phyloP scores from a whole-genome alignment of 2,329 filamentous ascomycete species.

The Cytospora schulzeri region DNA sequence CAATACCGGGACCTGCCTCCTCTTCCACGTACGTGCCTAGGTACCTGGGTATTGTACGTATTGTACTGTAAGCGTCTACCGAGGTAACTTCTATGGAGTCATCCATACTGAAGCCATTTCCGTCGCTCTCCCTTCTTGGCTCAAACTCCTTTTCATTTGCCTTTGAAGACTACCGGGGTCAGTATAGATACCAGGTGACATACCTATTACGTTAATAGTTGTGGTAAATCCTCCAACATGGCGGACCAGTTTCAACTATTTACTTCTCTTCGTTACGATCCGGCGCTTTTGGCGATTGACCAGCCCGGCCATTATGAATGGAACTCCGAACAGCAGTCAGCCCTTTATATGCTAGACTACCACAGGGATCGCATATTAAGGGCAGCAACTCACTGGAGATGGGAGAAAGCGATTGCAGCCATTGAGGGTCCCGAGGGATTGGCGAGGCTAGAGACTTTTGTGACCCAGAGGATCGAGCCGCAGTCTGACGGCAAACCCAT shows the following conservation, averaged over 20 bases:
- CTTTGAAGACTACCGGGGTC: not conserved
- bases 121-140: not conserved
- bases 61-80: not conserved
- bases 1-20: too few species aligned
- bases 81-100: too few species aligned
- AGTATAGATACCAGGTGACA: not conserved
- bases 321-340: slow-evolving; percentile 56
- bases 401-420: slow-evolving; percentile 47
- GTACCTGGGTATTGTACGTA: not conserved
- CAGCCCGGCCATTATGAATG: slow-evolving; percentile 48
- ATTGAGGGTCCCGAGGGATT: slow-evolving; percentile 53
- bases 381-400: slow-evolving; percentile 59
- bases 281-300: slow-evolving; percentile 49
- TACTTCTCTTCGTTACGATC: slow-evolving; percentile 73
- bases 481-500: slow-evolving; percentile 39
- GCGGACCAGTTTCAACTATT: slow-evolving; percentile 61
- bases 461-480: slow-evolving; percentile 35
- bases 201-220: not conserved
- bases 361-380: slow-evolving; percentile 78
- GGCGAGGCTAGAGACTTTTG: slow-evolving; percentile 41
- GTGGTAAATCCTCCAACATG: slow-evolving; percentile 33
- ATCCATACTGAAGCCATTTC: not conserved
- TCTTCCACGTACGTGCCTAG: too few species aligned
- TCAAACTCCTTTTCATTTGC: not conserved
- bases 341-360: slow-evolving; percentile 77